Percentiles rank a stretch among this genome's conserved stretches.
phyloP scores from a whole-genome alignment of 1,284 basidiomycete species.

The Puccinia brachypodii region DNA sequence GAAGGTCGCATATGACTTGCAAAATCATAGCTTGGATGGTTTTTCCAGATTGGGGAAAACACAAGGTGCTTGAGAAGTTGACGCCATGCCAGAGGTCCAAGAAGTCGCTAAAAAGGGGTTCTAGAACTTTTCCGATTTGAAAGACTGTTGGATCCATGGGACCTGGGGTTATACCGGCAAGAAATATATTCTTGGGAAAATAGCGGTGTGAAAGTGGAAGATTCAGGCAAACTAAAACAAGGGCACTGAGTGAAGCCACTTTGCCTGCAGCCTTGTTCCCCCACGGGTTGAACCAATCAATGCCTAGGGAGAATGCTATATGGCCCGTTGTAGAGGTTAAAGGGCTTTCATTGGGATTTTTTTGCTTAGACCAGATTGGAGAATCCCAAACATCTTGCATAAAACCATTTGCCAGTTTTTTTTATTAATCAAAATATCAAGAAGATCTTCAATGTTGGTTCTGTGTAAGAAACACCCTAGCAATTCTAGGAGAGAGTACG shows the following conservation, averaged over 20 bases:
- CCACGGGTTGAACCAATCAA: slow-evolving; percentile 36
- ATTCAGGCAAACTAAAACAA: slow-evolving; percentile 34
- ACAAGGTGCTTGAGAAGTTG: not conserved
- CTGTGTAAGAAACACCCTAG: slow-evolving; percentile 1
- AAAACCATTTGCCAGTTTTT: not conserved
- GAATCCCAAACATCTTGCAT: slow-evolving; percentile 26
- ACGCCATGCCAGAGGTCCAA: slow-evolving; percentile 1
- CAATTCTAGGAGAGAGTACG: not conserved
- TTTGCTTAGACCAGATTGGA: not conserved
- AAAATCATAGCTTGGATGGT: slow-evolving; percentile 1
- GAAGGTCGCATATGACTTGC: slow-evolving; percentile 28
- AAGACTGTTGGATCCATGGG: slow-evolving; percentile 50
- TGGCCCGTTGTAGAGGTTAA: slow-evolving; percentile 12
- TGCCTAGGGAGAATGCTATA: slow-evolving; percentile 1
- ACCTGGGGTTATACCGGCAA: slow-evolving; percentile 58
- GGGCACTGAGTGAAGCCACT: slow-evolving; percentile 2
- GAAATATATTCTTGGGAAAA: slow-evolving; percentile 57
- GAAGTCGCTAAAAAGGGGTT: slow-evolving; percentile 54
- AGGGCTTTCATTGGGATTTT: not conserved
- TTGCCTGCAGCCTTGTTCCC: slow-evolving; percentile 5
- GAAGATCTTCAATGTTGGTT: slow-evolving; percentile 21
- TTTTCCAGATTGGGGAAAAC: not conserved
- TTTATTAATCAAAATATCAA: slow-evolving; percentile 11
- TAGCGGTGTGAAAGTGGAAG: slow-evolving; percentile 56
- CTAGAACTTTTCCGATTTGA: slow-evolving; percentile 55